A percentile compares a stretch with the other conserved stretches of the same genome.
These are phyloP conservation scores for Aureobasidium zeae DNA, from an alignment of 2,329 filamentous ascomycete species.

Conservation along the genomic window DNA sequence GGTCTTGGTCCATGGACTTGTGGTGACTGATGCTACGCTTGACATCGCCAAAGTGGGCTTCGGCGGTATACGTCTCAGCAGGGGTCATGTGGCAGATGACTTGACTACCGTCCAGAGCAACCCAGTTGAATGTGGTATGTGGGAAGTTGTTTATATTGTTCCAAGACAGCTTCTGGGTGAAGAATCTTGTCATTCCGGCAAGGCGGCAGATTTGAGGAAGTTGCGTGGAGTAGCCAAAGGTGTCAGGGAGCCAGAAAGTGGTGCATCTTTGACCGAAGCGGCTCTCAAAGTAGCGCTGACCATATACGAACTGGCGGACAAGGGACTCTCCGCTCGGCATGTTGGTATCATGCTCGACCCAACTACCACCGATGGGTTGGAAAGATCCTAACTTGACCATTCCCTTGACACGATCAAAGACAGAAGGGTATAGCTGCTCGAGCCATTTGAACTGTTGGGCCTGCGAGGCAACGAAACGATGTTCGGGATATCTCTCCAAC, in stretches of 20 bases:
- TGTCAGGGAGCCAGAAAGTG: conserved; percentile 97
- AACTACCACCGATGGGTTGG: conserved; percentile 91
- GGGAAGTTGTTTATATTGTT: conserved; percentile 99
- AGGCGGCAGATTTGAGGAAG: conserved; percentile 87
- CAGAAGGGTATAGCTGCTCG: conserved; percentile 76
- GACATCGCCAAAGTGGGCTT: conserved; percentile 90
- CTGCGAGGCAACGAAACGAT: conserved; percentile 84
- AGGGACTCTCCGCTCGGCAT: conserved; percentile 92
- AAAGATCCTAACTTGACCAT: conserved; percentile 89
- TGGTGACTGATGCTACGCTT: conserved; percentile 82
- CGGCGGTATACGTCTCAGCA: conserved; percentile 87
- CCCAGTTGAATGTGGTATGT: conserved; percentile 98
- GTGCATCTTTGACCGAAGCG: conserved; percentile 79
- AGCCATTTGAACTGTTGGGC: conserved; percentile 99
- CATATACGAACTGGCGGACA: conserved; percentile 88
- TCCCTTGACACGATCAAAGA: conserved; percentile 80
- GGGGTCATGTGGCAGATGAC: conserved; percentile 98
- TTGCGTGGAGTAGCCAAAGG: conserved; percentile 93
- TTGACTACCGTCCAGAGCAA: conserved; percentile 87
- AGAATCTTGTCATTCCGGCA: conserved; percentile 92
- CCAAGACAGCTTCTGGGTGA: conserved; percentile 98
- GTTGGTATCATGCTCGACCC: conserved; percentile 98
- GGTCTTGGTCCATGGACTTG: conserved; percentile 91
- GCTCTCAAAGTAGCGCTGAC: conserved; percentile 88
- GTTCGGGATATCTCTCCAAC: conserved; percentile 89